These are phyloP conservation scores for Trichosanthes cucumerina DNA, from an alignment of 306 rosid genomes.

Conservation along the genomic window DNA sequence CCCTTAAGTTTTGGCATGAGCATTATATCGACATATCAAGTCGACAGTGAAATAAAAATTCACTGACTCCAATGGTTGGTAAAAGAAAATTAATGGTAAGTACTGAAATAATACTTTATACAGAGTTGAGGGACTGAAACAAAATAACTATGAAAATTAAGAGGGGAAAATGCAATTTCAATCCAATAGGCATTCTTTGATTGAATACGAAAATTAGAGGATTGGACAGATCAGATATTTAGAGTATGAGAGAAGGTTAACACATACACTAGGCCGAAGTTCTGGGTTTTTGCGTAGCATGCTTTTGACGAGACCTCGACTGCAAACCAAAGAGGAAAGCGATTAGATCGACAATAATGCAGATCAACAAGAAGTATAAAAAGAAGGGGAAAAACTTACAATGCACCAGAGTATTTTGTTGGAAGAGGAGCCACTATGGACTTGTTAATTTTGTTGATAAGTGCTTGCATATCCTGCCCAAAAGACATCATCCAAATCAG, in stretches of 20 bases:
- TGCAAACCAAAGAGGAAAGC: conserved; percentile 31
- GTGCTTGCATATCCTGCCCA: conserved; percentile 91
- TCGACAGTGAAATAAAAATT: no score
- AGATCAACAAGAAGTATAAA: neutral
- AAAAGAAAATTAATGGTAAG: no score
- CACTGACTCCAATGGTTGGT: neutral
- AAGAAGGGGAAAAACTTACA: conserved; percentile 45
- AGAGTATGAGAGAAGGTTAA: conserved; percentile 21
- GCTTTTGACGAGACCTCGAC: conserved; percentile 91
- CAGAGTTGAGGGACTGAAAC: neutral
- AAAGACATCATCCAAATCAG: conserved; percentile 18
- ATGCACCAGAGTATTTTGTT: conserved; percentile 79
- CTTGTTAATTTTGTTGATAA: conserved; percentile 86
- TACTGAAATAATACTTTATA: no score
- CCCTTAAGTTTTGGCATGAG: neutral
- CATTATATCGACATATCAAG: neutral
- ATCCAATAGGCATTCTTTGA: neutral
- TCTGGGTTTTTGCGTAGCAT: conserved; percentile 99
- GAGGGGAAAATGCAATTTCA: neutral
- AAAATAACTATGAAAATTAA: neutral
- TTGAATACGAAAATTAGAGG: neutral
- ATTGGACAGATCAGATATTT: neutral
- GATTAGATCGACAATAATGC: neutral
- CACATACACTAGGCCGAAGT: conserved; percentile 91
- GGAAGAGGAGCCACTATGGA: conserved; percentile 97